Base-by-base conservation (phyloP, 768 basidiomycete species). In the Pleurotus ostreatus region DNA sequence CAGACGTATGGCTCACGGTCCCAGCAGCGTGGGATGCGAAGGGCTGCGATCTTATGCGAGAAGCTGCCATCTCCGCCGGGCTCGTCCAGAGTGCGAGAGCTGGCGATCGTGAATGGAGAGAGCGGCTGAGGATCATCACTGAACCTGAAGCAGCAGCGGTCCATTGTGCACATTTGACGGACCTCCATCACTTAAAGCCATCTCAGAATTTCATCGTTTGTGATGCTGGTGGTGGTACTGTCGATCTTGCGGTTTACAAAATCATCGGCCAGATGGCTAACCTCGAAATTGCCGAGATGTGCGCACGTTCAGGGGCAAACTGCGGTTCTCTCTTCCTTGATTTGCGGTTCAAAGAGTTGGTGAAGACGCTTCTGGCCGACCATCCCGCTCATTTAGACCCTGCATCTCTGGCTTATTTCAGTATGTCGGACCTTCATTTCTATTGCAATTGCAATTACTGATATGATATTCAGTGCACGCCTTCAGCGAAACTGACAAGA, bases 251-350 rank as follows among this genome's bases (percentile, higher is more conserved):
- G 18, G 78, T 83, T 18, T 86, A 86, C 71, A 85, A 86, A 78
- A 88, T 94, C 48, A 89, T 89, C 54, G 93, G 92, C 4, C 81
- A 89, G 60, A 77, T 90, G 68, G 75, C 84, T 9, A 82, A 84
- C 64, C 80, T 94, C n/a, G 92, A 94, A 69, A 93, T 95, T 58
- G 92, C 92, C 45, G 93, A 95, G 71, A 87, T 94, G 73, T 89
- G 88, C 59, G 91, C 91, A 12, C 79, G 92, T 54, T 91, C 89
- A 46, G 92, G 93, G 2, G 87, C 89, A 5, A 94, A 89, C 65
- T 92, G 90, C 63, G 93, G 92, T 12, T 89, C 88, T 60, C 74
- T 95, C 48, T 94, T 94, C 73, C 81, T 94, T 55, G 93, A 94
- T 72, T 74, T 94, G 46, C 82, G 91, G 59, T 94, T 94, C 73